phyloP scores from a whole-genome alignment of 345 rosid species.

The Populus davidiana region DNA sequence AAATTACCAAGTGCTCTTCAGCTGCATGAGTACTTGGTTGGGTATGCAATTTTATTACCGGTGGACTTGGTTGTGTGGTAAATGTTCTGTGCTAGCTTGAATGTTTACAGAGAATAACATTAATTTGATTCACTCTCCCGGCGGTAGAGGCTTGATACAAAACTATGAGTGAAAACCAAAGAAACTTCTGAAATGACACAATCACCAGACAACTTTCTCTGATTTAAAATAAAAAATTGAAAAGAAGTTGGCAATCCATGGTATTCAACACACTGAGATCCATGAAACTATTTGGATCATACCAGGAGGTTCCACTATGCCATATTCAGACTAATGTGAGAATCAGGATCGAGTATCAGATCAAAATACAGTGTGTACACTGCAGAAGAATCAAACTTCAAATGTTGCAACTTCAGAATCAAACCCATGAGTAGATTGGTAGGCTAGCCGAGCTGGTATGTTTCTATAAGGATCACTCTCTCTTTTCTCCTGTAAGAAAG shows the following conservation, averaged over 20 bases:
- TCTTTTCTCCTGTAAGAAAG: slow-evolving; percentile 25
- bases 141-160: too few relatives aligned
- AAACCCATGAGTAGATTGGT: background rate
- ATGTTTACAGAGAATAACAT: background rate
- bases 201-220: too few relatives aligned
- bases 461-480: slow-evolving; percentile 33
- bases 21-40: background rate
- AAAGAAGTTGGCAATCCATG: background rate
- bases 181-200: background rate
- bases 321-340: background rate
- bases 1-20: background rate
- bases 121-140: too few relatives aligned
- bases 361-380: background rate
- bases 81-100: background rate
- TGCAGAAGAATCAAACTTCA: background rate
- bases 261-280: background rate
- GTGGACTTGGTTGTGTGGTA: background rate
- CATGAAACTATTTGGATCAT: background rate
- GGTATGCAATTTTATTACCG: background rate
- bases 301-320: background rate
- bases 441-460: background rate
- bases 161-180: background rate
- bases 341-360: background rate
- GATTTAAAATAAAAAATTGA: background rate
- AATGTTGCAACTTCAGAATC: background rate